Evolutionary conservation across 1,284 basidiomycete genomes (phyloP).

Genomic region (Volvariella surrecta): DNA sequence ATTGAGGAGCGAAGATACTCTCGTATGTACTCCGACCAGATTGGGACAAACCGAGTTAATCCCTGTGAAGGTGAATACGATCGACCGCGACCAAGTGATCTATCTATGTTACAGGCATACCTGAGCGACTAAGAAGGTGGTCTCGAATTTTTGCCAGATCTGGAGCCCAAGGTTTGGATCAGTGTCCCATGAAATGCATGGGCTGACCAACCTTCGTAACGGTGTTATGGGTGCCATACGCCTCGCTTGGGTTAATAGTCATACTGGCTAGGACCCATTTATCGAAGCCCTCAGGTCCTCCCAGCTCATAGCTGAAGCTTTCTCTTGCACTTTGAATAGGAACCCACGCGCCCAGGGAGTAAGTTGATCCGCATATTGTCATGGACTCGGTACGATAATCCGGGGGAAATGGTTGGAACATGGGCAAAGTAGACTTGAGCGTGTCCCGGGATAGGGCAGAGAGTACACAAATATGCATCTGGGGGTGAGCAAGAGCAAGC

Average conservation of each 20-base stretch:
- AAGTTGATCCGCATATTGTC: constrained; percentile 36
- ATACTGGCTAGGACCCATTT: constrained; percentile 49
- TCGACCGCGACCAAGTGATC: neutral
- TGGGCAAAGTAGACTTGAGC: constrained; percentile 34
- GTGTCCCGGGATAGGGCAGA: constrained; percentile 27
- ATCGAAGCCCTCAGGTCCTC: constrained; percentile 59
- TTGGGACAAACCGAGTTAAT: constrained; percentile 45
- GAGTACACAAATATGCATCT: constrained; percentile 46
- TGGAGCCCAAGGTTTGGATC: constrained; percentile 15
- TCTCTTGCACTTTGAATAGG: constrained; percentile 43
- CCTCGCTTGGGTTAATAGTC: constrained; percentile 59
- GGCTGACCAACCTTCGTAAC: constrained; percentile 41
- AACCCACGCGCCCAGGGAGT: constrained; percentile 42
- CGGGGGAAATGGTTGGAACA: constrained; percentile 37
- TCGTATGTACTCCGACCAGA: constrained; percentile 49
- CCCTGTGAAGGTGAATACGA: constrained; percentile 25
- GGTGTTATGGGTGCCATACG: constrained; percentile 64
- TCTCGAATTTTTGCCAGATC: constrained; percentile 68
- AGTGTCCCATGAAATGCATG: neutral
- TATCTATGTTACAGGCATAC: constrained; percentile 23
- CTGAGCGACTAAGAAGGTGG: constrained; percentile 37
- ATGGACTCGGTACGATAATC: constrained; percentile 21
- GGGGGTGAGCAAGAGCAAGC: constrained; percentile 45
- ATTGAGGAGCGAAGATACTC: constrained; percentile 57
- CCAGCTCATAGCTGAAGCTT: constrained; percentile 39